These are phyloP conservation scores for Boeremia lycopersici DNA, from an alignment of 2,329 filamentous ascomycete genomes.

Conservation along the genomic window DNA sequence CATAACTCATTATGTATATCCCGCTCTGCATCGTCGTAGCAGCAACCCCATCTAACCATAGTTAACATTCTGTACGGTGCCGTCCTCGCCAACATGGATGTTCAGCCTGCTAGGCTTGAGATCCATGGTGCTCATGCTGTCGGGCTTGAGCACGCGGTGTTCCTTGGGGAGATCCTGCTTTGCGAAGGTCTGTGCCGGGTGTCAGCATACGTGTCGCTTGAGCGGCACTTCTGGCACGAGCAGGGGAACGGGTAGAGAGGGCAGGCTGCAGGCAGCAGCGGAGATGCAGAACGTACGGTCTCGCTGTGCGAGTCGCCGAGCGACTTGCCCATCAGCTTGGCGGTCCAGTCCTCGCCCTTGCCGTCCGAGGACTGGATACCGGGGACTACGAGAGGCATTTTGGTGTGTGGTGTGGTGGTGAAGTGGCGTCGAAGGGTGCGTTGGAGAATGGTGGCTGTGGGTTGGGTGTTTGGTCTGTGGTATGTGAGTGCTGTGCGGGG, in stretches of 20 bases:
- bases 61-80: slow-evolving; percentile 56
- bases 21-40: neutral
- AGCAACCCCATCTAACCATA: slow-evolving; percentile 45
- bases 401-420: slow-evolving; percentile 14
- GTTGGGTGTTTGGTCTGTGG: neutral
- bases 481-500: neutral
- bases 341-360: slow-evolving; percentile 53
- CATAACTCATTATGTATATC: neutral
- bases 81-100: slow-evolving; percentile 56
- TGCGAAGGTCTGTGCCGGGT: slow-evolving; percentile 55
- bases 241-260: slow-evolving; percentile 3
- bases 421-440: slow-evolving; percentile 5
- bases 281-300: slow-evolving; percentile 41
- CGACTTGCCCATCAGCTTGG: slow-evolving; percentile 59
- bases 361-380: slow-evolving; percentile 50
- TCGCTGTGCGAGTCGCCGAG: slow-evolving; percentile 55
- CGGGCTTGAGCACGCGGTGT: slow-evolving; percentile 55
- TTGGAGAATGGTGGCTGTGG: slow-evolving; percentile 1
- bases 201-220: neutral
- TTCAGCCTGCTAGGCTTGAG: slow-evolving; percentile 56
- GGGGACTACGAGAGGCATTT: slow-evolving; percentile 60
- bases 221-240: neutral
- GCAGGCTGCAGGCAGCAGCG: neutral
- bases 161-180: slow-evolving; percentile 56
- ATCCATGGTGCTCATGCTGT: slow-evolving; percentile 55